Base-by-base conservation (phyloP, 371 early-diverging fungal genomes). In the Mortierella polycephala region DNA sequence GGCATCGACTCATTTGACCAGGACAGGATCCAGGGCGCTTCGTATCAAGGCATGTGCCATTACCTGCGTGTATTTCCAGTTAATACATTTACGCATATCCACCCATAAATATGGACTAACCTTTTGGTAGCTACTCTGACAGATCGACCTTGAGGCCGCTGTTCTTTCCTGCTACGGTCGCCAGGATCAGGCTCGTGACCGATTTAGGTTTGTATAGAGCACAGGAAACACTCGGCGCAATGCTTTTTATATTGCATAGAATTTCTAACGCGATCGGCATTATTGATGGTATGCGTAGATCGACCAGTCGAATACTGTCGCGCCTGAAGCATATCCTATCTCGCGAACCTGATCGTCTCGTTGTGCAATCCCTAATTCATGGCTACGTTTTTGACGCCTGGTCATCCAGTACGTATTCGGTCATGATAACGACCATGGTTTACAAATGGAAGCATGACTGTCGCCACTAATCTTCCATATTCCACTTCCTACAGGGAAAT, bases 361-460 rank as follows among this genome's bases (percentile, higher is more conserved):
- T 49, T 16, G 59, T 53, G 10, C 53, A 11, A 37, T 47, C 49
- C 4, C 47, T 74, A 5, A 18, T 74, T 7, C 74, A 80, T 39
- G 81, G 81, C 3, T 80, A 64, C 64, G 59, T 80, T 47, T 73
- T 80, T 44, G 81, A 80, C 46, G 67, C 71, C 4, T 80, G 81
- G 81, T 67, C 74, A 4, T 23, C 47, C 21, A 57, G 81, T 80
- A 67, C 57, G 72, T 20, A 30, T 30, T 30, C 4, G 30, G 4
- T 30, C 30, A 30, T 4, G 30, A 30, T 30, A 4, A 30, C 40
- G 11, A 54, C n/a, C 1, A 20, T 18, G 4, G 2, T 49, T 7
- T 20, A 8, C 3, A 39, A 9, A 50, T 39, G 12, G 7, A 20
- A 13, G 44, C 41, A 21, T n/a, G 13, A 10, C 30, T 30, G 30